Evolutionary conservation across 192 early-diverging fungal species (phyloP), one percentile per base, ranked within the genome.

Genomic region (Borealophlyctis nickersoniae): DNA sequence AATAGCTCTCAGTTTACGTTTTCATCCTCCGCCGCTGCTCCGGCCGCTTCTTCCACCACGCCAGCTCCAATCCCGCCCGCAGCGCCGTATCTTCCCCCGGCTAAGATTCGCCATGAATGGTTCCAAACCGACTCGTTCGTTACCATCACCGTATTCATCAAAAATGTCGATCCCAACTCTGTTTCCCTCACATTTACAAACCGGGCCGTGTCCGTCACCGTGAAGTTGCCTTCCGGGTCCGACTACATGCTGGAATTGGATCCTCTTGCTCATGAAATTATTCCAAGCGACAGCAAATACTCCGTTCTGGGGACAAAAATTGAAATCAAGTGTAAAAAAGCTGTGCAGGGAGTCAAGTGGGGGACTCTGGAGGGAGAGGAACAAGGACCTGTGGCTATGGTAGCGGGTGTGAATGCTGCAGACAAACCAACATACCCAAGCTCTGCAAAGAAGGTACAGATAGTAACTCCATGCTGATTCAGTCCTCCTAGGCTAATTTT

Each of bases 221-320:
- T 94, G 50, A 91, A 91, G 68, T 81, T 93, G 71, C 84, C 94
- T 4, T 52, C 69, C 3, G 92, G 92, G 11, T 81, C 89, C 4
- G 94, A 94, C 36, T 94, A 90, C 80, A 85, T 83, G 57, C 82
- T 94, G n/a, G 94, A 96, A 53, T 76, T 99, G 32, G 94, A 98
- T 33, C 95, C 95, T 0, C 73, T 99, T 28, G 76, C 85, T 51
- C 89, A 92, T 59, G 72, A 72, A 7, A 89, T 99, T 50, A 77
- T 85, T 49, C 91, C 94, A 1, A 52, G 63, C 0, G 79, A 84
- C 48, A 69, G 62, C 56, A 79, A 80, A 52, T 66, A 67, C 71
- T 29, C 52, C 4, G 70, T 80, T 24, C 49, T 86, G 54, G 60
- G 36, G 23, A 79, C 84, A 4, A 86, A 86, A 70, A 73, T 86